Evolutionary conservation across 257 asterid species (phyloP).

Genomic region (Solanum stenotomum): DNA sequence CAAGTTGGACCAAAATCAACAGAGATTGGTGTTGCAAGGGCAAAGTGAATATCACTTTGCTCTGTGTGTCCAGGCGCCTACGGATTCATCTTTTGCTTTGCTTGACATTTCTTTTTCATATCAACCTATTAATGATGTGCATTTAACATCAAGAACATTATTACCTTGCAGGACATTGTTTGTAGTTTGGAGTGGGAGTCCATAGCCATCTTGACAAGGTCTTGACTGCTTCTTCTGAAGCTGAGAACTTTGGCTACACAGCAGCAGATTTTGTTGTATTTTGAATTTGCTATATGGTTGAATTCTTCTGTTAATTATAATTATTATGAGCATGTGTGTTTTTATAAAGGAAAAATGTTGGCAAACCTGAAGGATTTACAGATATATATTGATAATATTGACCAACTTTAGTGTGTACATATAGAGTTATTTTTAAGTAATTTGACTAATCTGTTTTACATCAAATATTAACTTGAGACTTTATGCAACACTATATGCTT

Average conservation of each 20-base stretch:
- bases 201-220: slow-evolving; percentile 58
- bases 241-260: neutral
- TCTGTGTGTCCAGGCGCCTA: too few species aligned
- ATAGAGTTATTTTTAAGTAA: neutral
- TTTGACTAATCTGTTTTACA: neutral
- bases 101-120: neutral
- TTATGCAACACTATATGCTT: neutral
- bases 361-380: neutral
- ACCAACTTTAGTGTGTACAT: neutral
- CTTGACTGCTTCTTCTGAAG: slow-evolving; percentile 5
- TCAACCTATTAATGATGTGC: neutral
- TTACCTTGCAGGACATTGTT: slow-evolving; percentile 55
- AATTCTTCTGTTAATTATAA: neutral
- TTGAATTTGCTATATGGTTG: neutral
- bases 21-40: neutral
- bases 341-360: neutral
- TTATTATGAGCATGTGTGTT: neutral
- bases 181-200: slow-evolving; percentile 99
- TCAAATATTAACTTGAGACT: neutral
- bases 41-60: neutral
- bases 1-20: neutral
- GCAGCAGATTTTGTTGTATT: neutral
- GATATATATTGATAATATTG: neutral
- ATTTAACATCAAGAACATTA: neutral
- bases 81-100: neutral